Evolutionary conservation across 1,284 basidiomycete species (phyloP), one percentile per base, ranked within the genome.

Genomic region (Malassezia brasiliensis): DNA sequence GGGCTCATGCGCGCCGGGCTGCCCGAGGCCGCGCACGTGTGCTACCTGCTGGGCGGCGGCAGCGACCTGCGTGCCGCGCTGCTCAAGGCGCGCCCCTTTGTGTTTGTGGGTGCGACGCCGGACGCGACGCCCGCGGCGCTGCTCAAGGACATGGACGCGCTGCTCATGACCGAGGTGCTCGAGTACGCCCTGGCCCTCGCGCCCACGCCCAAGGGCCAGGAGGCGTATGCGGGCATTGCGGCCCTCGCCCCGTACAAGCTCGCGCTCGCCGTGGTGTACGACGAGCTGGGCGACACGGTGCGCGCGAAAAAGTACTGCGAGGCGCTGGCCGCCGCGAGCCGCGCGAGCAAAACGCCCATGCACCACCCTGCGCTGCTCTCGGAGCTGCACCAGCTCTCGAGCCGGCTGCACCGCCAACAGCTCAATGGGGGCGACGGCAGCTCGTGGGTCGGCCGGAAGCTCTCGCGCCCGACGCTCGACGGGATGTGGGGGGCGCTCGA

Each of bases 401-500:
- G 86, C 28, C 85, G 89, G 67, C 78, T 96, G 52, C 87, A 85
- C 76, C 83, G 84, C 34, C 80, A 96, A 4, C 81, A 83, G 0
- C 80, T 98, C 17, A 80, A 83, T 20, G 89, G 87, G 19, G 81
- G 84, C 7, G 84, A 83, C 25, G 82, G 85, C 22, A 63, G 61
- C 48, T 68, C 61, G 52, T 72, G 90, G 88, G 86, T 90, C 60
- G 80, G 83, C 30, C 81, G 83, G 34, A 75, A 74, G 34, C 72
- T 77, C 56, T 72, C 61, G 87, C 89, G 76, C 32, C 90, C 91
- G 0, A 94, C 88, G 56, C 79, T 96, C 49, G 90, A 96, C 68
- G 86, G 85, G 42, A 83, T 98, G 45, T 88, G 93, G 50, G 86
- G 85, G 50, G 96, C 90, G 83, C 80, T 98, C 25, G 93, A 93